Evolutionary conservation across 2,329 filamentous ascomycete species (phyloP), one percentile per base, ranked within the genome.

Genomic region (Ophiosphaerella herpotricha): DNA sequence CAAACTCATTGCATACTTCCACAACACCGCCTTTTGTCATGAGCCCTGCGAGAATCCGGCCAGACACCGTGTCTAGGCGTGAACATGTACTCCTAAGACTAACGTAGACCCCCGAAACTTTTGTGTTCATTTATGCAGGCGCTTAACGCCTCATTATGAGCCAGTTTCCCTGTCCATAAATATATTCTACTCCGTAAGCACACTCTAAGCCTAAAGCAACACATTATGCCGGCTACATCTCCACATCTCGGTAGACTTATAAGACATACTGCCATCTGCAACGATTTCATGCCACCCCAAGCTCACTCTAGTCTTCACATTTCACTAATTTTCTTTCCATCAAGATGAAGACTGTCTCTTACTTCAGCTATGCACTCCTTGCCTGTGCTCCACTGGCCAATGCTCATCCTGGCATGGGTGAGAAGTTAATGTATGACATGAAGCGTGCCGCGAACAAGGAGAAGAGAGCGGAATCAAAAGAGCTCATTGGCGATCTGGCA

Each of bases 401-500:
- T 29, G 63, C 67, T 36, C 60, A 69, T 24, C 67, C 66, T n/a
- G 66, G 66, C 23, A 71, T 71, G 66, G 57, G 54, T 11, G 60
- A 61, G 9, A 55, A 55, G 4, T 53, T 68, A 3, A 57, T 68
- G 49, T 36, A 41, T 11, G 57, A 68, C 8, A 51, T 65, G 45
- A 58, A 53, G 21, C 43, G 54, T 21, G 43, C 55, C 21, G 51
- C 58, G 14, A 55, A 59, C 12, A 59, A 56, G 12, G 50, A 51
- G n/a, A 48, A 57, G 33, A 63, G 65, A 24, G 61, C 60, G 24
- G 51, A 66, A 5, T 51, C 68, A 2, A 69, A 66, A 49, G 63
- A 71, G 43, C 63, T 72, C 34, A 64, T 72, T 34, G 70, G 70
- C 13, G 70, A 73, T 37, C 60, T 73, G 6, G 65, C 64, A 36